Base-by-base conservation (phyloP, 1,139 yeast species). In the Casaregolazyma lundiana region DNA sequence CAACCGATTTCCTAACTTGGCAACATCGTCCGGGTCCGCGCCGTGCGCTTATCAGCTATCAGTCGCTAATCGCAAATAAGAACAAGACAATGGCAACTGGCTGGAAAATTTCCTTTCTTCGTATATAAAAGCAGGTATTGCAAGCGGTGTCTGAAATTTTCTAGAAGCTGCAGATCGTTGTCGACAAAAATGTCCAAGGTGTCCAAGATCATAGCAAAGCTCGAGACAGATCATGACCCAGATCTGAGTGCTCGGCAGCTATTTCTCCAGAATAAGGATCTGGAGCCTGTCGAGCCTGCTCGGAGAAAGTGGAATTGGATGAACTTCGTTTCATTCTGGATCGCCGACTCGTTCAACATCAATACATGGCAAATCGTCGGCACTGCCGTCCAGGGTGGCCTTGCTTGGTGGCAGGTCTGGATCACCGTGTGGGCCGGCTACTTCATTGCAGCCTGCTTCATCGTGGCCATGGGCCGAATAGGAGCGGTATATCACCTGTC, bases 321-420 rank as follows among this genome's bases (percentile, higher is more conserved):
- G 64, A 84, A 85, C 61, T 87, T 70, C 61, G 81, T 82, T 7
- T 81, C 77, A 52, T 85, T 85, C 58, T 87, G 96, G 96, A 66
- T 86, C 48, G 89, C 95, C 1, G 96, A 86, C 62, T 80, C 94
- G 20, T 84, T 88, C 68, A 87, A 87, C 64, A 81, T 88, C 58
- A 86, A 84, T 61, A 86, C 96, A 8, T 87, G 94, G 90, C 90
- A 85, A 68, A 86, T 88, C 59, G 95, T 95, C 5, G 81, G 92
- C 3, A 83, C 94, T 0, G 94, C 95, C 53, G 82, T 83, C 50
- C 71, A 71, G 46, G 75, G 77, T 36, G 92, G 92, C 6, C 69
- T 87, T 67, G 78, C 81, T 15, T 86, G 95, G 95, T 87, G 95
- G 94, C 89, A 81, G 63, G 81, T 85, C 13, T 87, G 95, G 95